Base-by-base conservation (phyloP, 2,329 filamentous ascomycete genomes). In the Calonectria pteridis region DNA sequence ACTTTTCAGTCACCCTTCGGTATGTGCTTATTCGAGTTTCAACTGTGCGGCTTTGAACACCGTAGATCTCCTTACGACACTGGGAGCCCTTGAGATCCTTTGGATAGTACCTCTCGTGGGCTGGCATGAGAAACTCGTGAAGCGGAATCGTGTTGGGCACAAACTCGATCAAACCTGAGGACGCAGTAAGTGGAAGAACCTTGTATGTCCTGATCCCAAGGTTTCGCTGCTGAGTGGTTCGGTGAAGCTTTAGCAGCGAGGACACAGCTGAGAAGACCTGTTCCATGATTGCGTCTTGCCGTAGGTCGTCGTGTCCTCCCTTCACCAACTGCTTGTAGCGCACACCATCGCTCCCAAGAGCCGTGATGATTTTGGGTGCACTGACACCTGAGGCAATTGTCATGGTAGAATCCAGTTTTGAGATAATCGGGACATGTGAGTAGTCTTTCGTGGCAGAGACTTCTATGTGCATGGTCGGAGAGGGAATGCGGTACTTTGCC, bases 271-370 rank as follows among this genome's bases (percentile, higher is more conserved):
- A 95, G 83, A 99, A 99, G 1, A 99, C 97, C 85, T 99, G 97
- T 84, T 99, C 97, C 97, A 99, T 99, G 87, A 92, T 99, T 55
- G 96, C 95, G 81, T 99, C 97, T 86, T 99, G 97, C 11, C 97
- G 94, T 16, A 99, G 90, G 82, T 99, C 96, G 83, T 99, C 97
- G 81, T 96, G 96, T 23, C 97, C 96, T 75, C 95, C 95, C 88
- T 99, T 99, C 82, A 98, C 94, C 75, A 99, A 88, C 84, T 98
- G 95, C 83, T 94, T 98, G 86, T 96, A 98, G 43, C 89, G 90
- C 70, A 89, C 86, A 9, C 97, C 97, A 83, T 98, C 91, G 23
- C 90, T 94, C 20, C 92, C 95, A 26, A 95, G 84, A 2, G 93
- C 94, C 0, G 95, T 97, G 71, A 98, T 92, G 76, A 98, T 95